Evolutionary conservation across 2,329 filamentous ascomycete genomes (phyloP), one percentile per base, ranked within the genome.

Genomic region (Botrytis hyacinthi): DNA sequence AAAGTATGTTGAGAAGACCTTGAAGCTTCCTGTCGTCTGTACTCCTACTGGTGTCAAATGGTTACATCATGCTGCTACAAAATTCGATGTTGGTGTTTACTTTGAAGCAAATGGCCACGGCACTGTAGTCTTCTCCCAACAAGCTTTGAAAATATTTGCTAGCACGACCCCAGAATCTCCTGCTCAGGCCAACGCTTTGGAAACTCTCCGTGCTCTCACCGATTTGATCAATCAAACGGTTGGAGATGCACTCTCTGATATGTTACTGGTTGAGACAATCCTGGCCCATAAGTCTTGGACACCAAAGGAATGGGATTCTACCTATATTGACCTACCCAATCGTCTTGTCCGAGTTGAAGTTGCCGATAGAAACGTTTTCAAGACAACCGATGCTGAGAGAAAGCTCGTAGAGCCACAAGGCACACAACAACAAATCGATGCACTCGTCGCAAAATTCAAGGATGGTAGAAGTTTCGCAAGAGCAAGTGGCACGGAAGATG

Each of bases 101-200:
- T 99, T 99, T 80, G 96, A 99, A 85, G 96, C 96, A 77, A 99
- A 99, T 81, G 96, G 96, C 44, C 96, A 99, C 83, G 96, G 96
- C 77, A 99, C 96, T 16, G 92, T 98, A 51, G 91, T 98, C 72
- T 99, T 99, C 87, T 97, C 93, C 1, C 89, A 92, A 73, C 90
- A 93, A 74, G 95, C 95, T 6, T 85, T 95, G 65, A 91, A 92
- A 78, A 87, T 89, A 67, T 97, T 99, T 84, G 88, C 87, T 77
- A 92, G 89, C 79, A 92, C 92, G 75, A 88, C 94, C 81, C 95
- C 96, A 9, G 92, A 97, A 82, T 97, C 94, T 0, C 95, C 96
- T 0, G 95, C 93, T 10, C 95, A 98, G 83, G 93, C 95, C 81
- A 92, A 94, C 78, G 93, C 95, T 2, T 88, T 98, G 22, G 93